These are phyloP conservation scores for Trichoderma virens DNA, from an alignment of 495 filamentous ascomycete genomes.

Conservation along the genomic window DNA sequence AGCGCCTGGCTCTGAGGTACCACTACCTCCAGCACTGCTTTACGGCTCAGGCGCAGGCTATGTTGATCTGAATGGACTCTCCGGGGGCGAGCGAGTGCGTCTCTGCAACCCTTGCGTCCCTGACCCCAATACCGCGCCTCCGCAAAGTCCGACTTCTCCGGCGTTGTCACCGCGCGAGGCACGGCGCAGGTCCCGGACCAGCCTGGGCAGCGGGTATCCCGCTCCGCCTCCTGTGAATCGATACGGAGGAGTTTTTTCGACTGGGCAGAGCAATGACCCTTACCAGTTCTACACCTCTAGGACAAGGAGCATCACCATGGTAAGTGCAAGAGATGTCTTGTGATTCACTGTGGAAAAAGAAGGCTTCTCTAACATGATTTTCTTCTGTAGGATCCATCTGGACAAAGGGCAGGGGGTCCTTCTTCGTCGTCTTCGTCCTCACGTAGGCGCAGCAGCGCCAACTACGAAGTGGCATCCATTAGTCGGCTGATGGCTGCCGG, in stretches of 20 bases:
- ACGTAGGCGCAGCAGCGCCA: background rate
- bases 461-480: background rate
- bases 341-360: background rate
- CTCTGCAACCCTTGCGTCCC: constrained; percentile 94
- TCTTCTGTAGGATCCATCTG: background rate
- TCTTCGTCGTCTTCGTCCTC: background rate
- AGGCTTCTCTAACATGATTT: background rate
- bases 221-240: constrained; percentile 10
- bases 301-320: constrained; percentile 38
- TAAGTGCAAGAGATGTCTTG: constrained; percentile 20
- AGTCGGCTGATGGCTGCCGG: background rate
- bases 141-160: constrained; percentile 22
- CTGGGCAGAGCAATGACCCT: constrained; percentile 4
- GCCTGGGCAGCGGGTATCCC: constrained; percentile 2
- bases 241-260: constrained; percentile 15
- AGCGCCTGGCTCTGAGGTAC: constrained; percentile 45
- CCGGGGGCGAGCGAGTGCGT: constrained; percentile 78
- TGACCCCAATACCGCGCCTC: constrained; percentile 74
- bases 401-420: background rate
- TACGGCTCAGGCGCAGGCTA: constrained; percentile 39
- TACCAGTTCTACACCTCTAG: constrained; percentile 17
- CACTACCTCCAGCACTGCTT: background rate
- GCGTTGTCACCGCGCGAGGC: constrained; percentile 6
- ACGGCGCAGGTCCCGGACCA: constrained; percentile 26
- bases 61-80: constrained; percentile 36